These are phyloP conservation scores for Colletotrichum orbiculare DNA, from an alignment of 2,329 filamentous ascomycete species.

Conservation along the genomic window DNA sequence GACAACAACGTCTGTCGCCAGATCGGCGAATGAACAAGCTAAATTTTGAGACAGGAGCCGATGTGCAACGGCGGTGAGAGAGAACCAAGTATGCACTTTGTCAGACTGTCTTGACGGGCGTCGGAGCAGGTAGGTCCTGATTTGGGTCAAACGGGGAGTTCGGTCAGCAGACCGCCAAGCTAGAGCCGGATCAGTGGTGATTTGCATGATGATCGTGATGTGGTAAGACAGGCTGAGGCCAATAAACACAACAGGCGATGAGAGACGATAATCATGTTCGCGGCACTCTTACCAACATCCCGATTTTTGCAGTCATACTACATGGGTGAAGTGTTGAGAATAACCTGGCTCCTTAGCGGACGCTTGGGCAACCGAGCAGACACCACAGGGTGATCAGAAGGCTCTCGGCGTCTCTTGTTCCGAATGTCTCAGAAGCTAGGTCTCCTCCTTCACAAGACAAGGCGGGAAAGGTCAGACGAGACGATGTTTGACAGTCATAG, in stretches of 20 bases:
- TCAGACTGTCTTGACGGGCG: not conserved
- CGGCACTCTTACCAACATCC: not conserved
- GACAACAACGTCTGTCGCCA: conserved; percentile 6
- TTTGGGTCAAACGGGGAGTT: conserved; percentile 3
- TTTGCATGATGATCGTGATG: conserved; percentile 13
- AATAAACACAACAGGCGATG: not conserved
- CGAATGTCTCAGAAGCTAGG: conserved; percentile 10
- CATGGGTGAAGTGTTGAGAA: too few relatives aligned
- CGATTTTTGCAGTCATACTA: not conserved
- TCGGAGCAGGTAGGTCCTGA: conserved; percentile 3
- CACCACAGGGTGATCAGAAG: too few relatives aligned
- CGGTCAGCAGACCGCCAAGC: not conserved
- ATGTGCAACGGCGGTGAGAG: conserved; percentile 31
- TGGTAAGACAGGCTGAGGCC: not conserved
- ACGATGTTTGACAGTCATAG: not conserved
- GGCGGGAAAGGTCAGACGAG: conserved; percentile 11
- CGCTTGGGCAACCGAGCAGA: too few relatives aligned
- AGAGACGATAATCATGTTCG: not conserved
- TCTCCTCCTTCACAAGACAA: not conserved
- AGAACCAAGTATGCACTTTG: conserved; percentile 8
- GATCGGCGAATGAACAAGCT: conserved; percentile 13
- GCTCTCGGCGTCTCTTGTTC: conserved; percentile 16
- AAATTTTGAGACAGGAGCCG: conserved; percentile 19
- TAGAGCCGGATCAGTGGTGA: conserved; percentile 3
- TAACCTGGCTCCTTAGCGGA: too few relatives aligned